Percentiles rank a stretch among this genome's conserved stretches.
Evolutionary conservation across 2,329 filamentous ascomycete genomes (phyloP).

Genomic region (Hymenoscyphus scutula): DNA sequence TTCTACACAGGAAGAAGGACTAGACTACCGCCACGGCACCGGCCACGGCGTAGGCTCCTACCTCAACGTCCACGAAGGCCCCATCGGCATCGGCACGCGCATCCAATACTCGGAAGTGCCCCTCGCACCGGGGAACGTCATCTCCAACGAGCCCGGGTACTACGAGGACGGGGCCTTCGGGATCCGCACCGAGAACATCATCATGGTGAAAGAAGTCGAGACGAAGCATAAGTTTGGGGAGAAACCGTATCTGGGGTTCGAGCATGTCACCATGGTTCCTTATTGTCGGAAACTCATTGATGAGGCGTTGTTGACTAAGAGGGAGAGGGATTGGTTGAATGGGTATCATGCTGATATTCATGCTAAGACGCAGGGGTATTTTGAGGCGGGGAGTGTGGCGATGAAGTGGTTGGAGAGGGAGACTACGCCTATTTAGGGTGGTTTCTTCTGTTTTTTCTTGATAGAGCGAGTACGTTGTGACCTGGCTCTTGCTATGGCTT

Average conservation of each 20-base stretch:
- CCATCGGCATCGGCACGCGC: slow-evolving; percentile 91
- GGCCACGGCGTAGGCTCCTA: slow-evolving; percentile 95
- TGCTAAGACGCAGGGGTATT: slow-evolving; percentile 75
- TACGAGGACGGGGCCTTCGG: slow-evolving; percentile 96
- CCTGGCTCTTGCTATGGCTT: too few species aligned
- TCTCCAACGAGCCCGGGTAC: slow-evolving; percentile 94
- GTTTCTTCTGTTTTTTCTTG: too few species aligned
- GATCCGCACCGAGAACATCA: slow-evolving; percentile 93
- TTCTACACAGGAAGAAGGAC: slow-evolving; percentile 58
- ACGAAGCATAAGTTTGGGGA: slow-evolving; percentile 88
- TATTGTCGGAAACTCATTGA: slow-evolving; percentile 90
- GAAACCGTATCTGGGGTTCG: slow-evolving; percentile 91
- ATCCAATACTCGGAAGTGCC: slow-evolving; percentile 90
- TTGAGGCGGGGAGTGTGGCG: slow-evolving; percentile 69
- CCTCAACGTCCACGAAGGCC: slow-evolving; percentile 95
- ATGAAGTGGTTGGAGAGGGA: slow-evolving; percentile 83
- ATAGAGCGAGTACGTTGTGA: too few species aligned
- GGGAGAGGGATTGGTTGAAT: slow-evolving; percentile 85
- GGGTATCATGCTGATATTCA: slow-evolving; percentile 78
- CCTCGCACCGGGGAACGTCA: slow-evolving; percentile 85
- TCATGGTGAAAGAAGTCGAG: slow-evolving; percentile 85
- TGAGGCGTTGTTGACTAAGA: slow-evolving; percentile 62
- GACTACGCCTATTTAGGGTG: slow-evolving; percentile 55
- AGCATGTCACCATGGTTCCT: slow-evolving; percentile 96
- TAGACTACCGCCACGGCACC: slow-evolving; percentile 95